Base-by-base conservation (phyloP, 106 monocot genomes). In the Acorus calamus region DNA sequence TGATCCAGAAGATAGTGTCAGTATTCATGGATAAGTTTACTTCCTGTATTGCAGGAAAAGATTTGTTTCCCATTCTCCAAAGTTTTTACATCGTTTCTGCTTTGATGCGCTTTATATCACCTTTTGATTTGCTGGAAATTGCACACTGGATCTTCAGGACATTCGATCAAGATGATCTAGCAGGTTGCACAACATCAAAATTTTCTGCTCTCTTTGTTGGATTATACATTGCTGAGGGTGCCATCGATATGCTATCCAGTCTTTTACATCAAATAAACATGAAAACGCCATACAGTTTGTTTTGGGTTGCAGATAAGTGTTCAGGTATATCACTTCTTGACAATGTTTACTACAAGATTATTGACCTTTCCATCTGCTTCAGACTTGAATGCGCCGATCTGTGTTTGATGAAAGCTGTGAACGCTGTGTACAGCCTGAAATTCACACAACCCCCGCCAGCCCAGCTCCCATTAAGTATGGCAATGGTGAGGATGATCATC, bases 91-190 rank as follows among this genome's bases (percentile, higher is more conserved):
- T 80, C 50, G 65, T 96, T 65, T 48, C 63, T 46, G 9, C 71
- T 6, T 63, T 91, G 67, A 67, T 72, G 57, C 53, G 58, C 14
- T 83, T 80, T 70, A n/a, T 80, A 44, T 85, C 87, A 65, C 87
- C 86, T 66, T 85, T 77, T 61, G 76, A 77, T 44, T 77, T 96
- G 69, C 74, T 91, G 63, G 70, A 78, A 63, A 60, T 91, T 60
- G 82, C 75, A 44, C 55, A 78, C 43, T 85, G 82, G 87, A 79
- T 88, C 73, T 77, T 91, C 55, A 50, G 58, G 46, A 69, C 76
- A 69, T 44, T 88, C 62, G 79, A 88, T 28, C 28, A 28, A 47
- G 48, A 53, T 51, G 28, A 59, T 7, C 12, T 57, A 55, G 70
- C 69, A 60, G 56, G 51, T 4, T 52, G 49, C 42, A 56, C 47